Percentiles rank a stretch among this genome's conserved stretches.
phyloP scores from a whole-genome alignment of 1,284 basidiomycete species.

The Peniophora sp. region DNA sequence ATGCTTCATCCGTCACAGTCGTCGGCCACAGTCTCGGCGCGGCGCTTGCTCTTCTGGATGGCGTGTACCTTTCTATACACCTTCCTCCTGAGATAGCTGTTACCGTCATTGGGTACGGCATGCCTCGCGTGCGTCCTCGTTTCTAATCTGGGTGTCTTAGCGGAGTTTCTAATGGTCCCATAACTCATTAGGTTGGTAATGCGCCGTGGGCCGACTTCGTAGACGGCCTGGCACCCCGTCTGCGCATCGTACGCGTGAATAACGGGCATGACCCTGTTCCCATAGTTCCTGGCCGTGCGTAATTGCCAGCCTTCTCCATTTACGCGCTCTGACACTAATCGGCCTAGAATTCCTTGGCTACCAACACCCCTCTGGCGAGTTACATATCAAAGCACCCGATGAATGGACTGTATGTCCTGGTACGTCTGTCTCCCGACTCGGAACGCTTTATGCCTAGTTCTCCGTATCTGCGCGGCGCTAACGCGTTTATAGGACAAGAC shows the following conservation, averaged over 20 bases:
- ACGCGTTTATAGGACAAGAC: constrained; percentile 37
- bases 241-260: constrained; percentile 36
- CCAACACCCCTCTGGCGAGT: constrained; percentile 49
- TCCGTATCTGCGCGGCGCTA: not conserved
- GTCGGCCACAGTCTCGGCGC: constrained; percentile 55
- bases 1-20: constrained; percentile 9
- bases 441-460: too few species aligned
- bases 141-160: not conserved
- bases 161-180: too few species aligned
- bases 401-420: constrained; percentile 43
- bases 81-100: constrained; percentile 23
- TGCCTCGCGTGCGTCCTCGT: constrained; percentile 41
- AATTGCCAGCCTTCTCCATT: too few species aligned
- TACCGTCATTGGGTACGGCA: constrained; percentile 35
- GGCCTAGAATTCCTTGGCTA: constrained; percentile 33
- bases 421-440: constrained; percentile 12
- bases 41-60: constrained; percentile 43
- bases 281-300: constrained; percentile 30
- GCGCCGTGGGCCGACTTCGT: constrained; percentile 51
- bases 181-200: constrained; percentile 41
- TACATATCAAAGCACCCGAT: constrained; percentile 42
- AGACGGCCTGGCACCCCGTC: constrained; percentile 28
- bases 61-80: constrained; percentile 25
- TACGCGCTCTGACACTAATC: too few species aligned
- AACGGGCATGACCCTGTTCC: constrained; percentile 43